A percentile compares a stretch with the other conserved stretches of the same genome.
phyloP scores from a whole-genome alignment of 2,329 filamentous ascomycete species.

The Ploettnerulaceae sp. region DNA sequence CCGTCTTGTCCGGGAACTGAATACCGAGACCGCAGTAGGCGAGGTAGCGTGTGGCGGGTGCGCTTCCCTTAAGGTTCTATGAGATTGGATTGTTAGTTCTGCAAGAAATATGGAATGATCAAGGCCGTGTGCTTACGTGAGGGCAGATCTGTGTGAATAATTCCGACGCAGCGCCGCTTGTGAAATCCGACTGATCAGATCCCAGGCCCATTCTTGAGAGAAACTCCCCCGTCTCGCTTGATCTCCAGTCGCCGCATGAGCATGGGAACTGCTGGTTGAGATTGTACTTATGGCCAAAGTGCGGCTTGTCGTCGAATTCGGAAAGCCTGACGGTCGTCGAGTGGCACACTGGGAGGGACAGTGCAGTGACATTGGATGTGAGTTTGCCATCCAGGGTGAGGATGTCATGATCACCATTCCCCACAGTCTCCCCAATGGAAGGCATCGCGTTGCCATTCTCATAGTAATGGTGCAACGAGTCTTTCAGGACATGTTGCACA shows the following conservation, averaged over 20 bases:
- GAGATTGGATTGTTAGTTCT: neutral
- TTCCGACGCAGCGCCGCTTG: neutral
- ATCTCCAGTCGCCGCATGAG: conserved; percentile 8
- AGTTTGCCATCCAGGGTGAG: neutral
- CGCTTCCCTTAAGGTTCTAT: neutral
- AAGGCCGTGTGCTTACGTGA: neutral
- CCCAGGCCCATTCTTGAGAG: neutral
- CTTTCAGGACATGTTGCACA: neutral
- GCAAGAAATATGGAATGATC: too few relatives aligned
- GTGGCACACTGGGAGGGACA: neutral
- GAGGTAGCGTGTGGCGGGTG: conserved; percentile 1
- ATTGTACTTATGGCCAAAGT: neutral
- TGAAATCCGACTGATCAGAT: neutral
- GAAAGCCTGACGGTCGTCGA: neutral
- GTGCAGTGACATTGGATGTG: neutral
- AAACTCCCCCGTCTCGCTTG: conserved; percentile 7
- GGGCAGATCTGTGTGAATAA: conserved; percentile 1
- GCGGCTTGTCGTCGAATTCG: conserved; percentile 1
- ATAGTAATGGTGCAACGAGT: neutral
- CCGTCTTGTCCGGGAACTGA: conserved; percentile 1
- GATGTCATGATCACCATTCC: neutral
- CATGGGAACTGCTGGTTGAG: conserved; percentile 9
- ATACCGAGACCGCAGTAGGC: neutral
- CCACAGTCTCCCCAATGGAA: neutral
- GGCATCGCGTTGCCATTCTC: neutral